A percentile compares a stretch with the other conserved stretches of the same genome.
Evolutionary conservation across 495 filamentous ascomycete species (phyloP).

Genomic region (Talaromyces ruber): DNA sequence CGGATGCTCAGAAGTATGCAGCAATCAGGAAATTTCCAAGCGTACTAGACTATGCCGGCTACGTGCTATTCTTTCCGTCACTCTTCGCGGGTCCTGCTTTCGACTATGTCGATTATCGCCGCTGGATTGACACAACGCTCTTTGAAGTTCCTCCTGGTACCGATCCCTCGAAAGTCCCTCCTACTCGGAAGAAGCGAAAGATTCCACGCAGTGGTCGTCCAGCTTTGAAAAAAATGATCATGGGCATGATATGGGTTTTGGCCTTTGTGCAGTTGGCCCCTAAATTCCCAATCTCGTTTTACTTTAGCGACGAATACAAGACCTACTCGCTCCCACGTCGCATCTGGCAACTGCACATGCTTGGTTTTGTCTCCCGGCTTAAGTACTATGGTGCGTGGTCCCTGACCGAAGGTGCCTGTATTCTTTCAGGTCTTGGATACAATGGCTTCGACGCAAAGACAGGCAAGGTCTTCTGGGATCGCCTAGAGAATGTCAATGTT

Average conservation of each 20-base stretch:
- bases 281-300: conserved; percentile 51
- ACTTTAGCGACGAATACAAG: conserved; percentile 55
- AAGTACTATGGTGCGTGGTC: conserved; percentile 98
- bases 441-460: conserved; percentile 81
- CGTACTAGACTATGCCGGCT: conserved; percentile 75
- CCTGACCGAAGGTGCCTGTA: conserved; percentile 89
- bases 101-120: conserved; percentile 84
- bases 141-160: conserved; percentile 76
- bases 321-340: conserved; percentile 60
- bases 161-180: conserved; percentile 71
- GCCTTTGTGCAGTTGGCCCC: conserved; percentile 65
- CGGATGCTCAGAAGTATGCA: conserved; percentile 78
- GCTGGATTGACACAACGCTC: conserved; percentile 90
- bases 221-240: conserved; percentile 64
- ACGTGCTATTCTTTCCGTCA: conserved; percentile 90
- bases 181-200: conserved; percentile 84
- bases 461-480: conserved; percentile 79
- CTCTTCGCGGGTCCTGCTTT: conserved; percentile 84
- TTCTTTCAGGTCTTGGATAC: conserved; percentile 87
- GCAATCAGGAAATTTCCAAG: conserved; percentile 64
- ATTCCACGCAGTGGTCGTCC: conserved; percentile 88
- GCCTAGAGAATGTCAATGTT: conserved; percentile 79
- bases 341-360: conserved; percentile 70
- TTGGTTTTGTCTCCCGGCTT: conserved; percentile 66
- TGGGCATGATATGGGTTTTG: conserved; percentile 71